phyloP scores from a whole-genome alignment of 2,329 filamentous ascomycete species.

The Aureobasidium vineae region DNA sequence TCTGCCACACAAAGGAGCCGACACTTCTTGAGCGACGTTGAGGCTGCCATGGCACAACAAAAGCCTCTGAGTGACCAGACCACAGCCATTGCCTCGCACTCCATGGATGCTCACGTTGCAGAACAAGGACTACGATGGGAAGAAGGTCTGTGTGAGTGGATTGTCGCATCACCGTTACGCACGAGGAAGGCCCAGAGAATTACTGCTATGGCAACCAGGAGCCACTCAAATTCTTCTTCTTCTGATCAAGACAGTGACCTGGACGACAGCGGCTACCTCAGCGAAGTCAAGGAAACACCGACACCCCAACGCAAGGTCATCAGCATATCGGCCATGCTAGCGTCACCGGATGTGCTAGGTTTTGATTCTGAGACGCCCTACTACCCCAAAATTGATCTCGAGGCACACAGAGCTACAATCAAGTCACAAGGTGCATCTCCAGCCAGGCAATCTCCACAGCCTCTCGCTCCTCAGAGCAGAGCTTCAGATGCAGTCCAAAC shows the following conservation, averaged over 20 bases:
- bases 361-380: neutral
- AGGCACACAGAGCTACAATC: neutral
- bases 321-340: neutral
- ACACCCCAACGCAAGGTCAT: neutral
- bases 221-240: neutral
- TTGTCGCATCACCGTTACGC: constrained; percentile 42
- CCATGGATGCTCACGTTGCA: neutral
- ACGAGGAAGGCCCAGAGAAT: neutral
- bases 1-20: constrained; percentile 34
- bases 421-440: too few relatives aligned
- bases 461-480: neutral
- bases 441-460: neutral
- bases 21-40: constrained; percentile 36
- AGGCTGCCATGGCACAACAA: constrained; percentile 36
- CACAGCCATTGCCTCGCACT: constrained; percentile 25
- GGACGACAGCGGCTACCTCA: constrained; percentile 24
- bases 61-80: constrained; percentile 35
- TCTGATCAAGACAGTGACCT: constrained; percentile 6
- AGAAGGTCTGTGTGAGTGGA: constrained; percentile 49
- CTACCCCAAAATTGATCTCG: too few relatives aligned
- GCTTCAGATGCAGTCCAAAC: neutral
- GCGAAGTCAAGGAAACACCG: constrained; percentile 1
- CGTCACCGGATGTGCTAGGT: constrained; percentile 20
- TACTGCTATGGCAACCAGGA: neutral
- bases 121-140: constrained; percentile 42